Evolutionary conservation across 345 rosid genomes (phyloP).

Genomic region (Linum usitatissimum): DNA sequence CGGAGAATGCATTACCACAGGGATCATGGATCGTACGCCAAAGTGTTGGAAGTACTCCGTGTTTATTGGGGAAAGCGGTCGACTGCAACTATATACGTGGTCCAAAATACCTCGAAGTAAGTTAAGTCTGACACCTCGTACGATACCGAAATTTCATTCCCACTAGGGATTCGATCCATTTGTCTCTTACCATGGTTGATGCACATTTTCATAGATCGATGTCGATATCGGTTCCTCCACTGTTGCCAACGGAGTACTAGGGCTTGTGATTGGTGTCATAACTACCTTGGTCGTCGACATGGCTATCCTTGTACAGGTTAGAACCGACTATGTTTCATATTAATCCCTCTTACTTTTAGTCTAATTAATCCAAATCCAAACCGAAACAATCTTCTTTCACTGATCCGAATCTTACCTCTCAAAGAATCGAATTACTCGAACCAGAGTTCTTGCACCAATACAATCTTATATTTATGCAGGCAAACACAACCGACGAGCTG

Average conservation of each 20-base stretch:
- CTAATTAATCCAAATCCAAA: neutral
- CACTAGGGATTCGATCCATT: neutral
- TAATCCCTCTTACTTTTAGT: neutral
- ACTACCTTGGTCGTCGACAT: conserved; percentile 89
- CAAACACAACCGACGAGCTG: conserved; percentile 72
- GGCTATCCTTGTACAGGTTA: conserved; percentile 98
- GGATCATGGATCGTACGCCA: conserved; percentile 99
- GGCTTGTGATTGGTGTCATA: conserved; percentile 92
- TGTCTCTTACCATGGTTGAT: conserved; percentile 10
- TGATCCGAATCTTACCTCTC: neutral
- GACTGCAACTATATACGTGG: conserved; percentile 92
- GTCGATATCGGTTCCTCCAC: conserved; percentile 97
- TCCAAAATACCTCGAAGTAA: conserved; percentile 75
- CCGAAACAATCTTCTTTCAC: neutral
- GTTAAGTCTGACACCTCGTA: conserved; percentile 1
- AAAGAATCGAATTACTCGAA: no score
- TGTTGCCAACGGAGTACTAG: conserved; percentile 96
- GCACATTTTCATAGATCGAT: conserved; percentile 45
- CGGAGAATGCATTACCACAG: conserved; percentile 24
- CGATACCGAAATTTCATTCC: neutral
- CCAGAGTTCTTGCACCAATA: neutral
- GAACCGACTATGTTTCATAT: neutral
- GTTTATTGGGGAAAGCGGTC: conserved; percentile 90
- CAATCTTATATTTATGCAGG: conserved; percentile 26
- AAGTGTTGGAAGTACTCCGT: conserved; percentile 98